Conservation (phyloP, 805 yeast genomes). For the Blastobotrys chiropterorum region DNA sequence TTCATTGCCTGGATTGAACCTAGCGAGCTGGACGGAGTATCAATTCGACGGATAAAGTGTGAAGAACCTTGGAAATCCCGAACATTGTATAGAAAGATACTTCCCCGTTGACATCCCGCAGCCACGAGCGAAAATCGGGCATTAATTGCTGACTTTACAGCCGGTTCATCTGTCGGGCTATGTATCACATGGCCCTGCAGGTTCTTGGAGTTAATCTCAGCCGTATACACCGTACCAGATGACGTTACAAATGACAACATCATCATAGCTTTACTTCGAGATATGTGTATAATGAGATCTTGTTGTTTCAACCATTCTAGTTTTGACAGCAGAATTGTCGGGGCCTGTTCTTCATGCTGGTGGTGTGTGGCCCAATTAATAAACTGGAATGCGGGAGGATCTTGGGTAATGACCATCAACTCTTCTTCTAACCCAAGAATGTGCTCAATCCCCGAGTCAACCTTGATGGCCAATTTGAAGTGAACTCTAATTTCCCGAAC, state of each 20-base stretch:
- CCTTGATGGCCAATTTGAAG: constrained; percentile 23
- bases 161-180: constrained; percentile 12
- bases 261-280: constrained; percentile 28
- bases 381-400: constrained; percentile 18
- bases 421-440: constrained; percentile 22
- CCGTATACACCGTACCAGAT: constrained; percentile 24
- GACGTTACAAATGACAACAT: constrained; percentile 25
- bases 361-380: constrained; percentile 15
- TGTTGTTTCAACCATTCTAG: constrained; percentile 21
- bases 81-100: constrained; percentile 34
- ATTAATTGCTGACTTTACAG: constrained; percentile 33
- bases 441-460: constrained; percentile 27
- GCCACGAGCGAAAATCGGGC: constrained; percentile 37
- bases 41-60: constrained; percentile 28
- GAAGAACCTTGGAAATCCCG: constrained; percentile 31
- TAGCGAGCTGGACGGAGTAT: constrained; percentile 22
- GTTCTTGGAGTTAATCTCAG: constrained; percentile 12
- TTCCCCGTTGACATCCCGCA: constrained; percentile 35
- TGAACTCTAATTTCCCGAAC: constrained; percentile 29
- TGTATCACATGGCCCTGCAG: constrained; percentile 13
- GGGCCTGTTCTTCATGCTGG: constrained; percentile 15
- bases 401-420: constrained; percentile 20
- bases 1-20: constrained; percentile 25
- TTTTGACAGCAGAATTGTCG: constrained; percentile 20
- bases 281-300: constrained; percentile 18